Evolutionary conservation across 176 grass and related monocot genomes (phyloP).

Genomic region (Elymus sibiricus): DNA sequence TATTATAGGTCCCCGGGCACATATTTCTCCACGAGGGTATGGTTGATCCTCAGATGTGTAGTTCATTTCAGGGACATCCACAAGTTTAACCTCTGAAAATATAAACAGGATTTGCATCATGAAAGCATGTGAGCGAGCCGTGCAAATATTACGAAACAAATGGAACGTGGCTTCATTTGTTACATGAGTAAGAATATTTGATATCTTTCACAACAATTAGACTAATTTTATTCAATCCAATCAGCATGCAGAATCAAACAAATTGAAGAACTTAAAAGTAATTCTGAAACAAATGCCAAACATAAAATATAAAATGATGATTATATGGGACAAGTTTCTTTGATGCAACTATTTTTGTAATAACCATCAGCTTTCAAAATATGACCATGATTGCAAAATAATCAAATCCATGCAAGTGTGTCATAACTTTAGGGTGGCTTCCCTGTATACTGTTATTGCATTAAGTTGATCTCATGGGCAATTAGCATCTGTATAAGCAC

Average conservation of each 20-base stretch:
- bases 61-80: slow-evolving; percentile 97
- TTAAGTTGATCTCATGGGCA: neutral
- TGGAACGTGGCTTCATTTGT: neutral
- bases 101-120: slow-evolving; percentile 6
- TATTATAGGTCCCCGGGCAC: slow-evolving; percentile 74
- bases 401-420: neutral
- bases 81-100: slow-evolving; percentile 92
- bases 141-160: slow-evolving; percentile 2
- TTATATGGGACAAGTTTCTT: neutral
- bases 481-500: neutral
- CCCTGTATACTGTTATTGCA: neutral
- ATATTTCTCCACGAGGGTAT: slow-evolving; percentile 96
- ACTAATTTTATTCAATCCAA: neutral
- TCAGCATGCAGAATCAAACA: neutral
- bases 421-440: neutral
- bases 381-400: neutral
- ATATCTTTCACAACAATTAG: neutral
- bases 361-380: neutral
- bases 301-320: neutral
- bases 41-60: slow-evolving; percentile 91
- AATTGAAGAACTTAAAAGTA: neutral
- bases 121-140: slow-evolving; percentile 4
- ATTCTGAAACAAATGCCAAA: neutral
- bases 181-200: neutral
- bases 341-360: neutral